Percentiles rank a stretch among this genome's conserved stretches.
Conservation (phyloP, 2,329 filamentous ascomycete species). For the Alternaria alternata region DNA sequence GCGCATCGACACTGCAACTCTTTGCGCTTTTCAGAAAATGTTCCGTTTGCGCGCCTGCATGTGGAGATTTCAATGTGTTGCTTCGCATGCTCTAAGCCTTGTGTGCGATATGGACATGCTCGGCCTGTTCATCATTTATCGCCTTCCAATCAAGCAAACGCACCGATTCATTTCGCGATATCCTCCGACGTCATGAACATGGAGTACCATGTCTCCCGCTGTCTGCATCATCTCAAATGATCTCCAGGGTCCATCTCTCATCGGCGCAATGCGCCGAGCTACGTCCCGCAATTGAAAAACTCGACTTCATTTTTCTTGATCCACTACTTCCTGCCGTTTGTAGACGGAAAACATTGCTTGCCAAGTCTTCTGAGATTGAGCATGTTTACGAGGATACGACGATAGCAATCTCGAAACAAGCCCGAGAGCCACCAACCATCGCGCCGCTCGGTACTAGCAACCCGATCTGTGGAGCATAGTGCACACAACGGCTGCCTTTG, state of each 20-base stretch:
- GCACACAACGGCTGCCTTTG: constrained; percentile 25
- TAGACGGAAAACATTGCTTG: constrained; percentile 6
- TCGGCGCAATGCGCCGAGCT: constrained; percentile 13
- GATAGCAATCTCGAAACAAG: constrained; percentile 14
- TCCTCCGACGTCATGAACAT: constrained; percentile 25
- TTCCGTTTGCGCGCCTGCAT: constrained; percentile 14
- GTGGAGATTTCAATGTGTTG: constrained; percentile 6
- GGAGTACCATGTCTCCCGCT: constrained; percentile 19
- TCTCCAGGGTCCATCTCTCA: constrained; percentile 21
- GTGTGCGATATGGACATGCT: constrained; percentile 17
- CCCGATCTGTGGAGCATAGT: constrained; percentile 27
- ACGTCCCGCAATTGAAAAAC: constrained; percentile 6
- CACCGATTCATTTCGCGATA: constrained; percentile 1
- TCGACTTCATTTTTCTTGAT: constrained; percentile 18
- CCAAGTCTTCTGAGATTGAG: constrained; percentile 14
- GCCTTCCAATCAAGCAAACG: constrained; percentile 2
- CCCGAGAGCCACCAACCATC: constrained; percentile 16
- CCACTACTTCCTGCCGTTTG: constrained; percentile 16
- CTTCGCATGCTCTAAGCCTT: constrained; percentile 7
- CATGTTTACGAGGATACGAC: constrained; percentile 17
- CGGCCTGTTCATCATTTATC: constrained; percentile 9
- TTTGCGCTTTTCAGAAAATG: constrained; percentile 6
- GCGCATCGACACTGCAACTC: constrained; percentile 9
- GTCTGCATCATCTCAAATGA: constrained; percentile 21
- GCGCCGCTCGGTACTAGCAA: constrained; percentile 18